phyloP scores from a whole-genome alignment of 352 stramenopile species.

The Globisporangium lucens region DNA sequence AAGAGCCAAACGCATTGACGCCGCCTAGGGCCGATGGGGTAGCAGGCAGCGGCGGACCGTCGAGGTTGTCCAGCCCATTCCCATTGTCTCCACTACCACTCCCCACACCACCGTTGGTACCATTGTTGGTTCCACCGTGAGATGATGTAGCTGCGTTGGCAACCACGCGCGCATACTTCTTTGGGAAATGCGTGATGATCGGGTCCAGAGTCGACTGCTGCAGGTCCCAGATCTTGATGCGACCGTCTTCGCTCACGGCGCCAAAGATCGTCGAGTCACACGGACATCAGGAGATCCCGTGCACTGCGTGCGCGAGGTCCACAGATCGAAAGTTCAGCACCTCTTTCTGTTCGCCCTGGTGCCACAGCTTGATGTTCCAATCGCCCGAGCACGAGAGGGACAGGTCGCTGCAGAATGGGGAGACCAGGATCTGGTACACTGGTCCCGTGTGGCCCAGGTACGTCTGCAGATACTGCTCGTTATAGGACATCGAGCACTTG shows the following conservation, averaged over 20 bases:
- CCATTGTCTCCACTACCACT: constrained; percentile 3
- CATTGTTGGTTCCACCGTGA: constrained; percentile 4
- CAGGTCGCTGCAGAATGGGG: constrained; percentile 77
- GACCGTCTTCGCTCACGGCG: constrained; percentile 84
- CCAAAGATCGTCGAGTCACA: constrained; percentile 82
- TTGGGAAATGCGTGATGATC: constrained; percentile 72
- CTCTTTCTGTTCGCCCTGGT: constrained; percentile 49
- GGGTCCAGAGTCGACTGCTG: constrained; percentile 80
- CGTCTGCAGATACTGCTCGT: constrained; percentile 92
- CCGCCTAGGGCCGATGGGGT: not conserved
- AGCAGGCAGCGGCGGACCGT: not conserved
- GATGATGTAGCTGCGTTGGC: not conserved
- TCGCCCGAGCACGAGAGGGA: constrained; percentile 90
- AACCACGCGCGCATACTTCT: constrained; percentile 35
- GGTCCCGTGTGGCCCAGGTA: constrained; percentile 87
- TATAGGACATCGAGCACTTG: constrained; percentile 92
- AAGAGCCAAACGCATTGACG: constrained; percentile 8
- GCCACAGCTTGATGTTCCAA: constrained; percentile 89
- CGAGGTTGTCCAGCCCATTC: constrained; percentile 3
- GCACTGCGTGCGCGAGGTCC: constrained; percentile 75
- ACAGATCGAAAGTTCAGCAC: constrained; percentile 74
- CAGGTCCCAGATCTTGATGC: constrained; percentile 92
- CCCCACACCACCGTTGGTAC: constrained; percentile 13
- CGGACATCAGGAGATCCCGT: constrained; percentile 87
- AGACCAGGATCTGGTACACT: constrained; percentile 88